These are phyloP conservation scores for Colletotrichum musicola DNA, from an alignment of 2,329 filamentous ascomycete species.

Conservation along the genomic window DNA sequence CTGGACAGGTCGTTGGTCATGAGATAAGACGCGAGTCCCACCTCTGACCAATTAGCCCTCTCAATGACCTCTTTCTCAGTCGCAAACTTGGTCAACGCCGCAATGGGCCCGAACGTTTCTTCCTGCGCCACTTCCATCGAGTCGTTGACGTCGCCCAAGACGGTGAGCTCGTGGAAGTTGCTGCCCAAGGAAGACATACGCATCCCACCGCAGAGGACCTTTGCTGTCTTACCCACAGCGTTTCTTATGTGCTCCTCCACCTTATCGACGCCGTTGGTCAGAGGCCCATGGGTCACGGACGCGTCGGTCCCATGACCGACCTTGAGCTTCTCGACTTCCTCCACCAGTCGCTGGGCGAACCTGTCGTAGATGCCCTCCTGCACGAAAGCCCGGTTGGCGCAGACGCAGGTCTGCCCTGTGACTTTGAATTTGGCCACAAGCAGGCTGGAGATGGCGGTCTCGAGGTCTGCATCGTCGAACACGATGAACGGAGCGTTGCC, in stretches of 20 bases:
- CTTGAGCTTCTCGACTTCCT: constrained; percentile 80
- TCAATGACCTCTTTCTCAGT: constrained; percentile 78
- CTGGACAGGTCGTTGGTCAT: constrained; percentile 64
- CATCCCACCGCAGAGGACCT: constrained; percentile 72
- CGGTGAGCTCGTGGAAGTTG: constrained; percentile 80
- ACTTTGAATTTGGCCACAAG: constrained; percentile 92
- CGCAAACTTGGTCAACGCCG: constrained; percentile 76
- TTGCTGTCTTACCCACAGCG: constrained; percentile 72
- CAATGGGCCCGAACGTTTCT: constrained; percentile 83
- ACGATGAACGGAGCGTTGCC: constrained; percentile 97
- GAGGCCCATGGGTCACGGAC: constrained; percentile 71
- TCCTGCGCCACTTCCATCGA: constrained; percentile 76
- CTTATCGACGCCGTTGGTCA: constrained; percentile 75
- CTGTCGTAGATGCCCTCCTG: constrained; percentile 83
- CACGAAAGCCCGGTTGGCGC: constrained; percentile 85
- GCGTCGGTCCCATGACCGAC: constrained; percentile 74
- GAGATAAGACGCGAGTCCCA: constrained; percentile 82
- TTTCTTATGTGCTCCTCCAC: constrained; percentile 74
- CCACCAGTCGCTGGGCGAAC: constrained; percentile 76
- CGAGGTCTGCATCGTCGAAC: constrained; percentile 95
- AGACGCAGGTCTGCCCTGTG: constrained; percentile 96
- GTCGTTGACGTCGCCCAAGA: constrained; percentile 76
- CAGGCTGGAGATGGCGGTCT: constrained; percentile 84
- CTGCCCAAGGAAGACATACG: constrained; percentile 71
- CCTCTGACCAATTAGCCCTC: constrained; percentile 75